These are phyloP conservation scores for Oryza rufipogon DNA, from an alignment of 176 grass and related monocot genomes.

Conservation along the genomic window DNA sequence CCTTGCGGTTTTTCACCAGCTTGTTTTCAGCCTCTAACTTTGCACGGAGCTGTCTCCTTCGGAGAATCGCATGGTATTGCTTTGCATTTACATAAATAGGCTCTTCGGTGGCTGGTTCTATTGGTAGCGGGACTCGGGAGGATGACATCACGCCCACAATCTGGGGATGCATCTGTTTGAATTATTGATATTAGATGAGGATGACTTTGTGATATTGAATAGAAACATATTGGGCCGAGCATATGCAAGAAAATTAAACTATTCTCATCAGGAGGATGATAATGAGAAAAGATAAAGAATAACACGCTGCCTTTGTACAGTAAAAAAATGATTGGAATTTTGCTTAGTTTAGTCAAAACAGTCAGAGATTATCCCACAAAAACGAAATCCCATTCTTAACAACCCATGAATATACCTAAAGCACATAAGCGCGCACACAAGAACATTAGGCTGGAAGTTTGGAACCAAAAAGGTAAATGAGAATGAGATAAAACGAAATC, in stretches of 20 bases:
- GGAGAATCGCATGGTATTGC: slow-evolving; percentile 90
- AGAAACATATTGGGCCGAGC: neutral
- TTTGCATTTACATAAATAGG: slow-evolving; percentile 96
- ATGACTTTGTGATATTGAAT: slow-evolving; percentile 12
- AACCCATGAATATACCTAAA: neutral
- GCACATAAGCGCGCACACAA: slow-evolving; percentile 1
- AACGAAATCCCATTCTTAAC: neutral
- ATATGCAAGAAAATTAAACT: slow-evolving; percentile 22
- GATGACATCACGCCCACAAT: slow-evolving; percentile 62
- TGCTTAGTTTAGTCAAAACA: neutral
- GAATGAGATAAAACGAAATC: too few relatives aligned
- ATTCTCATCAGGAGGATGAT: neutral
- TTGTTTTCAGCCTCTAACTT: slow-evolving; percentile 96
- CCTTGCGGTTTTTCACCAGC: slow-evolving; percentile 87
- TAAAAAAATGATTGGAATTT: neutral
- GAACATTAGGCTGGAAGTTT: slow-evolving; percentile 6
- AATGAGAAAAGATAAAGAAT: neutral
- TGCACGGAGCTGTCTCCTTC: slow-evolving; percentile 86
- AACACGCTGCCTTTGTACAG: neutral
- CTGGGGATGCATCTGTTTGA: slow-evolving; percentile 70
- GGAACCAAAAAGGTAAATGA: neutral
- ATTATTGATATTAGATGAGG: slow-evolving; percentile 15
- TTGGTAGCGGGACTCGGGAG: slow-evolving; percentile 73
- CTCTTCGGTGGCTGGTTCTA: slow-evolving; percentile 80
- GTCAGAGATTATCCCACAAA: neutral